Conservation (phyloP, 164 flowering plant genomes). For the Annona cherimola region DNA sequence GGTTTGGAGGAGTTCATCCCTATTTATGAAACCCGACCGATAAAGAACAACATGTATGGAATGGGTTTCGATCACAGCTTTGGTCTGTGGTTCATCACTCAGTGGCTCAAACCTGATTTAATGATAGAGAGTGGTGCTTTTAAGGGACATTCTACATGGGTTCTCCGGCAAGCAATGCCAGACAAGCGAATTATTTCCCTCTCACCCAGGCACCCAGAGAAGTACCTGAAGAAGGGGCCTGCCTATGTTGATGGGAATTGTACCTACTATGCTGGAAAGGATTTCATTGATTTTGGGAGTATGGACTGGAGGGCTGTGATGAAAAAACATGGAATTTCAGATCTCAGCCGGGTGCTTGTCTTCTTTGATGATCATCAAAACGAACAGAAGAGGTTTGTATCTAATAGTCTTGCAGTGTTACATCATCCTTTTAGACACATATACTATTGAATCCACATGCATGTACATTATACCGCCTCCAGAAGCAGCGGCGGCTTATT, state of each 20-base stretch:
- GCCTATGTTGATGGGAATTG: conserved; percentile 98
- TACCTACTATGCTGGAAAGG: conserved; percentile 95
- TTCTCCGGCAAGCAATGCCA: conserved; percentile 93
- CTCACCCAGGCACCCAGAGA: conserved; percentile 90
- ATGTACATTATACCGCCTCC: too few relatives aligned
- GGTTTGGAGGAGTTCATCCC: conserved; percentile 97
- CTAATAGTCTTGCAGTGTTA: not conserved
- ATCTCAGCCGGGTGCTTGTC: conserved; percentile 66
- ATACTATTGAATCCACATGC: not conserved
- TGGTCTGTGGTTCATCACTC: conserved; percentile 96
- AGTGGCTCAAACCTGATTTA: conserved; percentile 87
- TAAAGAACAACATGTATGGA: conserved; percentile 86
- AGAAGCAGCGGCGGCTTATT: too few relatives aligned
- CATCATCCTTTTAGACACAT: not conserved
- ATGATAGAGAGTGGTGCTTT: conserved; percentile 99
- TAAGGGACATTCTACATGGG: conserved; percentile 99
- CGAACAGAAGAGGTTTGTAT: conserved; percentile 74
- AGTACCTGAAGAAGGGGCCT: conserved; percentile 93
- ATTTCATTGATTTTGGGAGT: conserved; percentile 94
- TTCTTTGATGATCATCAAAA: conserved; percentile 98
- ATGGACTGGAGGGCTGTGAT: conserved; percentile 65
- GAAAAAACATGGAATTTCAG: conserved; percentile 72
- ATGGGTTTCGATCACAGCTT: conserved; percentile 99
- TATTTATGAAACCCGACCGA: conserved; percentile 87
- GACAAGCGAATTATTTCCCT: conserved; percentile 65